phyloP scores from a whole-genome alignment of 2,329 filamentous ascomycete species.

The Pseudocercospora macadamiae region DNA sequence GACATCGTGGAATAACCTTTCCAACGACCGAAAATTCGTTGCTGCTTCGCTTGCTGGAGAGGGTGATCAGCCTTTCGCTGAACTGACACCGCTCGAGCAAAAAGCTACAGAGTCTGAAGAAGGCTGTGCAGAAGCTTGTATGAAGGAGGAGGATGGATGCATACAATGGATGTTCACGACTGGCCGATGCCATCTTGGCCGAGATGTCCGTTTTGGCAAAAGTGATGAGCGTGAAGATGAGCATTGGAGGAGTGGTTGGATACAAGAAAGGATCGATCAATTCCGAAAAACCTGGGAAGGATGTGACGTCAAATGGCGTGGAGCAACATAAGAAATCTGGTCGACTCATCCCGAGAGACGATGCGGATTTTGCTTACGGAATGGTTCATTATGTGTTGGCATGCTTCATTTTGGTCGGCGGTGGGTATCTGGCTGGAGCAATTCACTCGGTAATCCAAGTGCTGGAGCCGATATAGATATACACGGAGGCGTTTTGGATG shows the following conservation, averaged over 20 bases:
- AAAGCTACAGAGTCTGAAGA: constrained; percentile 31
- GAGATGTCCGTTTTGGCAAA: constrained; percentile 37
- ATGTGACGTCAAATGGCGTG: constrained; percentile 31
- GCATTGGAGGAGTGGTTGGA: constrained; percentile 40
- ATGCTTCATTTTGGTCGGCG: not conserved
- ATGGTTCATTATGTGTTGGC: not conserved
- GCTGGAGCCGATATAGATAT: constrained; percentile 10
- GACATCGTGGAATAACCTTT: constrained; percentile 40
- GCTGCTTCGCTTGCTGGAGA: constrained; percentile 20
- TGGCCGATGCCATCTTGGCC: constrained; percentile 38
- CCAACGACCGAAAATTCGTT: constrained; percentile 34
- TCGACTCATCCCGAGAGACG: not conserved
- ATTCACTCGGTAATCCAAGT: constrained; percentile 8
- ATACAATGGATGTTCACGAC: constrained; percentile 42
- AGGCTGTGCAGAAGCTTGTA: constrained; percentile 37
- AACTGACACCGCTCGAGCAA: constrained; percentile 32
- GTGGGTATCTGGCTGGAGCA: no score
- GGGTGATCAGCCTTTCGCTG: constrained; percentile 28
- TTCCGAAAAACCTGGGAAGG: constrained; percentile 29
- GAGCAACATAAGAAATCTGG: no score
- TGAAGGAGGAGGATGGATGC: constrained; percentile 29
- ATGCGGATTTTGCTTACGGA: not conserved
- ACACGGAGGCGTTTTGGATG: not conserved
- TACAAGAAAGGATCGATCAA: constrained; percentile 29
- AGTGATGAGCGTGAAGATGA: constrained; percentile 35